Evolutionary conservation across 495 filamentous ascomycete genomes (phyloP).

Genomic region (Podospora conica): DNA sequence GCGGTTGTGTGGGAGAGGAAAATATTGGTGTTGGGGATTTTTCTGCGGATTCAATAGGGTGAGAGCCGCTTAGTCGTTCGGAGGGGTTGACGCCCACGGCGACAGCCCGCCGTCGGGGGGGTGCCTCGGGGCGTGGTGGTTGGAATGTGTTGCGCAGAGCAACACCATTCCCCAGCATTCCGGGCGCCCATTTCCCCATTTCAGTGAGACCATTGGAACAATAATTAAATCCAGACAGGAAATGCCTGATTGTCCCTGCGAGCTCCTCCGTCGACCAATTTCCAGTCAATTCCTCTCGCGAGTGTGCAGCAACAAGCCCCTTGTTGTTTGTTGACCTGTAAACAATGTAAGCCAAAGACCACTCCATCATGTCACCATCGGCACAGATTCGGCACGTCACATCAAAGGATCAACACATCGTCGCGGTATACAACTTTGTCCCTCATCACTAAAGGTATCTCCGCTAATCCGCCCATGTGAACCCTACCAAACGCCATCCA

Average conservation of each 20-base stretch:
- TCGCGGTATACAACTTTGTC: background rate
- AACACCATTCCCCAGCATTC: constrained; percentile 11
- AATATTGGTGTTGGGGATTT: background rate
- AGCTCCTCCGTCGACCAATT: background rate
- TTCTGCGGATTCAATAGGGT: background rate
- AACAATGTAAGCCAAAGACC: background rate
- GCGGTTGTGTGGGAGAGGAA: background rate
- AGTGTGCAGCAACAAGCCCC: background rate
- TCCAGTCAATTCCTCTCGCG: background rate
- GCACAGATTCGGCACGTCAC: background rate
- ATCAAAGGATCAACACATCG: background rate
- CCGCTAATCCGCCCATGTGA: background rate
- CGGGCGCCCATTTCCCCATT: background rate
- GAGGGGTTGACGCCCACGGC: background rate
- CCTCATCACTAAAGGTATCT: constrained; percentile 7
- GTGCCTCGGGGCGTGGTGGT: background rate
- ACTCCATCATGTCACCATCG: background rate
- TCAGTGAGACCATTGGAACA: background rate
- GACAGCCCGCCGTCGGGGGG: background rate
- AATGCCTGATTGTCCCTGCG: background rate
- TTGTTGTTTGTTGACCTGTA: background rate
- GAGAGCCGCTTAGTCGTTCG: background rate
- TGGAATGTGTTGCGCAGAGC: constrained; percentile 18
- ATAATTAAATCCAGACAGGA: background rate
- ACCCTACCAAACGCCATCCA: constrained; percentile 5